Conservation (phyloP, 768 basidiomycete genomes). For the Panaeolus cyanescens region DNA sequence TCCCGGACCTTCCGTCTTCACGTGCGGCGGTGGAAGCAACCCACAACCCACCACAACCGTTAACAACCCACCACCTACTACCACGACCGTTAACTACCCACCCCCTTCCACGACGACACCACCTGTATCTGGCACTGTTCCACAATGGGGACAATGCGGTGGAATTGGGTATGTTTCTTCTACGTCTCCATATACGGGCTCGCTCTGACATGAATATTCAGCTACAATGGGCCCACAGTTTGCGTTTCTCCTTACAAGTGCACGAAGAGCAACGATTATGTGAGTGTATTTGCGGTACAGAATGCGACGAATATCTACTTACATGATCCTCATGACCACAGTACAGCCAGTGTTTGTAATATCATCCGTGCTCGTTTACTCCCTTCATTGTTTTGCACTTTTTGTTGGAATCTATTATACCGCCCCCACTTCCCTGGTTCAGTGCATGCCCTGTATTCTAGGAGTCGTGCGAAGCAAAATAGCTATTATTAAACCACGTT, state of each 20-base stretch:
- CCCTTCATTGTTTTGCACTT: background rate
- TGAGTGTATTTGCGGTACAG: background rate
- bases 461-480: background rate
- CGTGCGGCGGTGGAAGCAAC: background rate
- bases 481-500: background rate
- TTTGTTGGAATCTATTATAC: background rate
- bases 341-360: constrained; percentile 4
- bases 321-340: background rate
- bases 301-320: background rate
- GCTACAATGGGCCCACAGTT: constrained; percentile 14
- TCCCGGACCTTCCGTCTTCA: constrained; percentile 2
- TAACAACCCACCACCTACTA: background rate
- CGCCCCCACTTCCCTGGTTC: background rate
- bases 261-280: background rate
- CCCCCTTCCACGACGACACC: constrained; percentile 3
- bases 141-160: constrained; percentile 24
- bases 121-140: constrained; percentile 14
- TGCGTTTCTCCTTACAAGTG: constrained; percentile 19
- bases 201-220: background rate
- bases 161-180: constrained; percentile 17
- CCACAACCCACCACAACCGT: background rate
- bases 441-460: background rate
- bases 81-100: background rate
- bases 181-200: background rate
- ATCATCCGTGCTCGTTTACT: background rate